Evolutionary conservation across 108 stramenopile species (phyloP).

Genomic region (Mediolabrus comicus): DNA sequence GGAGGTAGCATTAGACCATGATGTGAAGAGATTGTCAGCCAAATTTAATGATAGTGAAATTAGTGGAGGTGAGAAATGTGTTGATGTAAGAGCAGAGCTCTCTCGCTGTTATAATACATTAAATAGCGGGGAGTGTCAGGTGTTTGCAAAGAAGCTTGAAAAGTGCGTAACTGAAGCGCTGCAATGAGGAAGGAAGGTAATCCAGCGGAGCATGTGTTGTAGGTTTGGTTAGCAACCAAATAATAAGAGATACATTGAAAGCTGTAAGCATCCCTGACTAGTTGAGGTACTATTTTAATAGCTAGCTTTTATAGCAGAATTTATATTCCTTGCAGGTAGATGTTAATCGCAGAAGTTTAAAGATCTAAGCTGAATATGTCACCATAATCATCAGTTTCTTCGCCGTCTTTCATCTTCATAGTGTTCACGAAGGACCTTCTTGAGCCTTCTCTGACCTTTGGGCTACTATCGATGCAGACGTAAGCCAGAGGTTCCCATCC

Average conservation of each 20-base stretch:
- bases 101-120: constrained; percentile 33
- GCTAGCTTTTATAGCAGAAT: not conserved
- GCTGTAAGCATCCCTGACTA: too few species aligned
- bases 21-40: constrained; percentile 25
- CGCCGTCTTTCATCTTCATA: not conserved
- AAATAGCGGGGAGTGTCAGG: constrained; percentile 33
- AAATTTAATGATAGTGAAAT: constrained; percentile 22
- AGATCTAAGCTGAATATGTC: not conserved
- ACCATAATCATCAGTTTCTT: not conserved
- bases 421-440: not conserved
- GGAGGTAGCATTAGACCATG: constrained; percentile 18
- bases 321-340: too few species aligned
- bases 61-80: constrained; percentile 13
- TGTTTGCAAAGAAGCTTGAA: constrained; percentile 39
- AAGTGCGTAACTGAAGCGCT: constrained; percentile 37
- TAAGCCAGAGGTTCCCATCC: not conserved
- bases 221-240: too few species aligned
- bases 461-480: not conserved
- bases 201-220: too few species aligned
- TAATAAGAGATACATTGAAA: too few species aligned
- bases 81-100: constrained; percentile 32
- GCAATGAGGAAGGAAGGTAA: not conserved
- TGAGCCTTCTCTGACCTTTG: too few species aligned
- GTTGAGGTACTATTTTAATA: too few species aligned
- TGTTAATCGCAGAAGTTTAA: not conserved